These are phyloP conservation scores for Butyriboletus loyo DNA, from an alignment of 768 basidiomycete species.

Conservation along the genomic window DNA sequence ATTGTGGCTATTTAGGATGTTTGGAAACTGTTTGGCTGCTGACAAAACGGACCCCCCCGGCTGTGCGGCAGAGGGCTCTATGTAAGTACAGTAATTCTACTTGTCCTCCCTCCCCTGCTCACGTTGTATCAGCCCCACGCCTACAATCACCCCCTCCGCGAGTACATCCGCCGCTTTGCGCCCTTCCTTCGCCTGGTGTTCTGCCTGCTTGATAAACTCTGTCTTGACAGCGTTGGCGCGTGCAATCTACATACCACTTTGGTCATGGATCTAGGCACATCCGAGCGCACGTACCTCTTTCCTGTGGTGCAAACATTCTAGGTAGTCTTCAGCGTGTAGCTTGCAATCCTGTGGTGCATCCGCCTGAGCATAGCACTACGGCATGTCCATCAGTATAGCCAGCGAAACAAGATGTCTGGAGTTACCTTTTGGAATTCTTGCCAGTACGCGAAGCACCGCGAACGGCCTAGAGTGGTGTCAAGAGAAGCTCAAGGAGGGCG, in stretches of 20 bases:
- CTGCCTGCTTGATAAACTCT: constrained; percentile 66
- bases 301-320: constrained; percentile 86
- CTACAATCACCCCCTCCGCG: constrained; percentile 70
- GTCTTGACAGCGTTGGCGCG: constrained; percentile 69
- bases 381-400: constrained; percentile 6
- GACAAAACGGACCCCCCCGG: constrained; percentile 22
- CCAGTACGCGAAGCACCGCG: constrained; percentile 90
- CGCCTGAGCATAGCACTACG: constrained; percentile 81
- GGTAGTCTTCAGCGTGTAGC: constrained; percentile 75
- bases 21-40: constrained; percentile 39
- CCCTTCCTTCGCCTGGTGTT: constrained; percentile 63
- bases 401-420: background rate
- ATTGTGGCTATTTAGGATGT: constrained; percentile 36
- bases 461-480: constrained; percentile 51
- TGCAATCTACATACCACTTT: constrained; percentile 41
- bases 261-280: background rate
- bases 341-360: constrained; percentile 73
- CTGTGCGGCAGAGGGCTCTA: constrained; percentile 4
- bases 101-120: constrained; percentile 10
- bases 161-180: constrained; percentile 69
- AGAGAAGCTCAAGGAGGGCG: background rate
- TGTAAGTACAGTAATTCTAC: background rate
- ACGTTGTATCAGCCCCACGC: constrained; percentile 71
- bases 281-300: constrained; percentile 65
- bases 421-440: constrained; percentile 79